Conservation (phyloP, 2,329 filamentous ascomycete species). For the Aspergillus niger region DNA sequence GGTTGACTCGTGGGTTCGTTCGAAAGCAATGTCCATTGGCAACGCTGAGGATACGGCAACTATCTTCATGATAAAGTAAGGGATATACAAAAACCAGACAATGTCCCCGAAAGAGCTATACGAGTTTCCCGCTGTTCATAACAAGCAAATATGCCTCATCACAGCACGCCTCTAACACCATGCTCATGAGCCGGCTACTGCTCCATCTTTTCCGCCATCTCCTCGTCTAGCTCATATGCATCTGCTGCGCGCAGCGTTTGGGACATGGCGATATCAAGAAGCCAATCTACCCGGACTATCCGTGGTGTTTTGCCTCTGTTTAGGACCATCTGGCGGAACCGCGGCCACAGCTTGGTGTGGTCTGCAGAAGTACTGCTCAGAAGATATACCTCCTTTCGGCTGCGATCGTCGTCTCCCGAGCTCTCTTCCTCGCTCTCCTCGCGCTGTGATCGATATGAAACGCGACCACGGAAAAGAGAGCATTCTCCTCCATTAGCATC, state of each 20-base stretch:
- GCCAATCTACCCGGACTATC: conserved; percentile 84
- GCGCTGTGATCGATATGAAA: conserved; percentile 67
- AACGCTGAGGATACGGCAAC: conserved; percentile 5
- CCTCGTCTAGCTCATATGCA: conserved; percentile 55
- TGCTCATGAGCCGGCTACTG: conserved; percentile 10
- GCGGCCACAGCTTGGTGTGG: conserved; percentile 75
- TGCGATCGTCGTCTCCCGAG: conserved; percentile 62
- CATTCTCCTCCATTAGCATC: conserved; percentile 86
- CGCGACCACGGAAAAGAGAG: conserved; percentile 72
- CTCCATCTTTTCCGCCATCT: conserved; percentile 29
- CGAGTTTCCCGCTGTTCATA: neutral
- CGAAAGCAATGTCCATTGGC: neutral
- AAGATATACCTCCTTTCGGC: conserved; percentile 76
- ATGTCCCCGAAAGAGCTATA: conserved; percentile 8
- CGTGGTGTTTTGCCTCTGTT: conserved; percentile 77
- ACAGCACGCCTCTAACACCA: conserved; percentile 10
- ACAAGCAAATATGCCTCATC: conserved; percentile 1
- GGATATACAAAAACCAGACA: conserved; percentile 17
- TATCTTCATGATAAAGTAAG: conserved; percentile 15
- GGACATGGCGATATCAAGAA: conserved; percentile 84
- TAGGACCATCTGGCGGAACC: conserved; percentile 76
- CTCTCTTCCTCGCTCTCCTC: conserved; percentile 39
- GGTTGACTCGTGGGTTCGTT: neutral
- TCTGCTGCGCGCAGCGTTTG: conserved; percentile 73
- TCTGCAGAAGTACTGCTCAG: conserved; percentile 68